Conservation (phyloP, 129 eudicot species). For the Tanacetum coccineum region DNA sequence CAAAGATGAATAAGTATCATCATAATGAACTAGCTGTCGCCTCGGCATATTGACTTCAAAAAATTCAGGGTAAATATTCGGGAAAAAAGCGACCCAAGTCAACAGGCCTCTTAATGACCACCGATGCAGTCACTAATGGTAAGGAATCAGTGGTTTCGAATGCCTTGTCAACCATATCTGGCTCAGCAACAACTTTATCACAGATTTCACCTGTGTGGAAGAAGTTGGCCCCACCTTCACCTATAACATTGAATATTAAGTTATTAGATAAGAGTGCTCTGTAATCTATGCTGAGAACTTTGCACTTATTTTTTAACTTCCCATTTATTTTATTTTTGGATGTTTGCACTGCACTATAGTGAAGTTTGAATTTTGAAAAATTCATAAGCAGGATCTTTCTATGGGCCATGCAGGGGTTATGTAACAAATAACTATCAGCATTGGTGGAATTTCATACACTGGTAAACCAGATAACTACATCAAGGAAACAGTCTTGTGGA, state of each 20-base stretch:
- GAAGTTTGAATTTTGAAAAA: not conserved
- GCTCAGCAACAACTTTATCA: conserved; percentile 19
- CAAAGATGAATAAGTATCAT: conserved; percentile 46
- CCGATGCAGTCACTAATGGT: conserved; percentile 38
- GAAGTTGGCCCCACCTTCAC: conserved; percentile 22
- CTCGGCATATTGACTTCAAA: conserved; percentile 40
- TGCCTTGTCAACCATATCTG: conserved; percentile 29
- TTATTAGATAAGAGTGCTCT: not conserved
- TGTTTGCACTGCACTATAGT: no score
- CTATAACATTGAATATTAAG: conserved; percentile 17
- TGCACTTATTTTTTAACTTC: not conserved
- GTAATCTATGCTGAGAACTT: not conserved
- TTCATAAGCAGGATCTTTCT: not conserved
- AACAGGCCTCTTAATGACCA: conserved; percentile 32
- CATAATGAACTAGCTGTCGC: conserved; percentile 31
- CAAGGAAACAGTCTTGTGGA: not conserved
- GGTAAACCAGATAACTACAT: not conserved
- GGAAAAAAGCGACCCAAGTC: conserved; percentile 25
- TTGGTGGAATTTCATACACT: not conserved
- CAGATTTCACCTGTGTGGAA: conserved; percentile 8
- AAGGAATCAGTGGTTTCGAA: conserved; percentile 40
- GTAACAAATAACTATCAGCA: not conserved
- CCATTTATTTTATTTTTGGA: no score
- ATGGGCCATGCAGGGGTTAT: not conserved
- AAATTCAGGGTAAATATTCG: conserved; percentile 36